Evolutionary conservation across 208 protist genomes (phyloP), one percentile per base, ranked within the genome.

Genomic region (Acanthamoeba sp.): DNA sequence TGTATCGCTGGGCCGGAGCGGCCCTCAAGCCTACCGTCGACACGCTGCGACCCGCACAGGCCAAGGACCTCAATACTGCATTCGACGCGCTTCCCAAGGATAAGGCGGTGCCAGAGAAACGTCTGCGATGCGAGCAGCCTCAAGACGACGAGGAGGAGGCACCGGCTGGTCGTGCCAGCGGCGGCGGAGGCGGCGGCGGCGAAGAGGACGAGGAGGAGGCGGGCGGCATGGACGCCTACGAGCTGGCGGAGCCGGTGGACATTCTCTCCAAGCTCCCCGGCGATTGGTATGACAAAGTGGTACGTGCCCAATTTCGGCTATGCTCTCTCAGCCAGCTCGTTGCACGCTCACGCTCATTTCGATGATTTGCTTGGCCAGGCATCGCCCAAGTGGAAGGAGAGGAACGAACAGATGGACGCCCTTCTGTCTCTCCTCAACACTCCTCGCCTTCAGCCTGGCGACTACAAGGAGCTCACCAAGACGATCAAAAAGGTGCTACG

Each of bases 361-460:
- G n/a, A n/a, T n/a, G n/a, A n/a, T n/a, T n/a, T n/a, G n/a, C n/a
- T n/a, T 38, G n/a, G 12, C 4, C 16, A 93, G 89, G 69, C 38
- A 1, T 93, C 89, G 34, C 10, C 64, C 20, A 96, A 95, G 69
- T 96, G 95, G 95, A 82, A 93, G n/a, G 59, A 73, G 24, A 87
- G 95, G 22, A 94, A 94, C 12, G 95, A 96, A 18, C 94, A 95
- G 57, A 91, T 96, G 36, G 92, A 96, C 27, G 34, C 3, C 10
- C 40, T 95, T 1, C 27, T 76, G 5, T 38, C 57, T 6, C 73
- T 93, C 22, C 34, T 85, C n/a, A 48, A 82, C 32, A 69, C 20
- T 5, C 94, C 94, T 2, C 94, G 94, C 34, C 27, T 96, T 3
- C 66, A 57, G 27, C 50, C 38, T 24, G 95, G 66, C 14, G 95